Percentiles rank a stretch among this genome's conserved stretches.
phyloP scores from a whole-genome alignment of 768 basidiomycete genomes.

The Calocera viscosa region DNA sequence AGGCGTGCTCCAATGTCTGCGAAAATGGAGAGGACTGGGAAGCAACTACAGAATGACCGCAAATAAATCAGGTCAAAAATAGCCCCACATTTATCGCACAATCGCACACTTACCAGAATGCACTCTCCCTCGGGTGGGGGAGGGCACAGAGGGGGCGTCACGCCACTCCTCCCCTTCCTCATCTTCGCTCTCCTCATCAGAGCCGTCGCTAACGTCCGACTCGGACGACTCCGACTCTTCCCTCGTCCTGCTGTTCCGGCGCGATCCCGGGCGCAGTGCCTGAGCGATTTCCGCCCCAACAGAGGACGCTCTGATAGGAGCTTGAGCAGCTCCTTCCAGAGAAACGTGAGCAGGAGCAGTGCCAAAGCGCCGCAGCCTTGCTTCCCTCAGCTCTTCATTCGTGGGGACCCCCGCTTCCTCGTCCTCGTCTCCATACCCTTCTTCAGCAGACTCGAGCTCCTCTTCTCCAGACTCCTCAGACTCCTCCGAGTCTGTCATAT shows the following conservation, averaged over 20 bases:
- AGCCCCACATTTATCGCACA: not conserved
- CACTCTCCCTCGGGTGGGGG: not conserved
- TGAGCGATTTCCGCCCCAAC: constrained; percentile 1
- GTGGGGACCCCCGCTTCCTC: not conserved
- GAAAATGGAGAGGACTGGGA: not conserved
- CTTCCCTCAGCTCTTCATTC: not conserved
- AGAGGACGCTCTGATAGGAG: not conserved
- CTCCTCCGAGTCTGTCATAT: not conserved
- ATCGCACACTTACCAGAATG: not conserved
- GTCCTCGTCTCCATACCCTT: not conserved
- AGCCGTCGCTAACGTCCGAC: not conserved
- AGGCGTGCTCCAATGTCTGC: not conserved
- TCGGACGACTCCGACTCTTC: not conserved
- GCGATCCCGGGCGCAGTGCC: not conserved
- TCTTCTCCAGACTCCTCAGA: not conserved
- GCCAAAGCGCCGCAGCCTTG: not conserved
- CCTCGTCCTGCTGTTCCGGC: not conserved
- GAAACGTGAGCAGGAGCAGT: not conserved
- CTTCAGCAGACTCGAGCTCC: not conserved
- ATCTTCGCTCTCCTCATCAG: not conserved
- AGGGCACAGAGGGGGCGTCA: not conserved
- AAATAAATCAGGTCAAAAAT: not conserved
- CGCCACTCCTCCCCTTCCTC: not conserved
- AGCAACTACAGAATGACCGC: not conserved
- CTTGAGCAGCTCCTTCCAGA: not conserved